Conservation (phyloP, 2,329 filamentous ascomycete genomes). For the Bimuria novae-zelandiae region DNA sequence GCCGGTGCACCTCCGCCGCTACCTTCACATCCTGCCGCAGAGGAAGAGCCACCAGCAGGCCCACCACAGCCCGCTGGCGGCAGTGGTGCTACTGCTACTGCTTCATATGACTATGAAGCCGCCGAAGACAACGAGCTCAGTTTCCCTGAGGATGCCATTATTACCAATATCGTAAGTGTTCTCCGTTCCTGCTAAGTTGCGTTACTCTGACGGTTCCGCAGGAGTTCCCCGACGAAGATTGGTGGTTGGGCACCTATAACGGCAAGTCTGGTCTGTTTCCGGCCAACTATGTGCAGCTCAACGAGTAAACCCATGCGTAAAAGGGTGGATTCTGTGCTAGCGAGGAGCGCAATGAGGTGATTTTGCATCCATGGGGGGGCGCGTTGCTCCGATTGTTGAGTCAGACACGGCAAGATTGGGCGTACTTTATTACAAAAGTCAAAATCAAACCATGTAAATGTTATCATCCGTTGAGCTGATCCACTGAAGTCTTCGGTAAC, state of each 20-base stretch:
- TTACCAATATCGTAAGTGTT: slow-evolving; percentile 73
- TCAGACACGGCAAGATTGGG: neutral
- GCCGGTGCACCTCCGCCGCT: slow-evolving; percentile 41
- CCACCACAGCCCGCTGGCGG: slow-evolving; percentile 44
- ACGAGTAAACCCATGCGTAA: slow-evolving; percentile 42
- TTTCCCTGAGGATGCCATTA: slow-evolving; percentile 86
- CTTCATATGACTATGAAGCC: slow-evolving; percentile 94
- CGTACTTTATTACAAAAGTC: neutral
- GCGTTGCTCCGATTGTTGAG: neutral
- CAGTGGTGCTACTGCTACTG: slow-evolving; percentile 72
- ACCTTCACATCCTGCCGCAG: slow-evolving; percentile 48
- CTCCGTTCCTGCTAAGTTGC: neutral
- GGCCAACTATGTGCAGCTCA: slow-evolving; percentile 56
- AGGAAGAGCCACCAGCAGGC: slow-evolving; percentile 38
- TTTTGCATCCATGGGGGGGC: neutral
- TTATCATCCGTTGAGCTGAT: neutral
- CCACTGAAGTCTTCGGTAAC: too few relatives aligned
- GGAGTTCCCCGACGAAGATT: slow-evolving; percentile 98
- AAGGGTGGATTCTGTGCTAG: neutral
- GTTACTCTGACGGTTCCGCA: slow-evolving; percentile 46
- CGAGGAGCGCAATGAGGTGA: neutral
- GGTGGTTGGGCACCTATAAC: slow-evolving; percentile 91
- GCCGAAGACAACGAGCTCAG: slow-evolving; percentile 87
- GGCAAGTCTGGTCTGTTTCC: slow-evolving; percentile 82
- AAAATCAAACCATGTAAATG: neutral